Base-by-base conservation (phyloP, 192 early-diverging fungal genomes). In the Coemansia sp. region DNA sequence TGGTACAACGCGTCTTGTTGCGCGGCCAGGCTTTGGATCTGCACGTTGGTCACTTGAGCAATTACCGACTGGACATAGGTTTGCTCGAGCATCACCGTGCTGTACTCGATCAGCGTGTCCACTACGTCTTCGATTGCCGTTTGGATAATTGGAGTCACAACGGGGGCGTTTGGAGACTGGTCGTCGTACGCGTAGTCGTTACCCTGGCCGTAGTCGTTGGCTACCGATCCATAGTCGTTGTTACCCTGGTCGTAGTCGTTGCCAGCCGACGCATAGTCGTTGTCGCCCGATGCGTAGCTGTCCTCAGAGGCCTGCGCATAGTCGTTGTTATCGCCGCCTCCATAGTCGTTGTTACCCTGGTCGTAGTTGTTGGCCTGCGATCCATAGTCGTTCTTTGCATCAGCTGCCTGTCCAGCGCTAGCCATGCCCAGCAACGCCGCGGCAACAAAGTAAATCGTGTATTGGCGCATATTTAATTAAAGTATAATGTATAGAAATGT, bases 1-100 rank as follows among this genome's bases (percentile, higher is more conserved):
- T 80, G 77, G 62, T 74, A 80, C 17, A 80, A 22, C 0, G 65
- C 77, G 6, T 71, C 62, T n/a, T 71, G 47, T 37, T 80, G 56
- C 19, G 68, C 77, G 17, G 77, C 65, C 4, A 80, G 62, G 63
- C 72, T 71, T 23, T 58, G 51, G 21, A 80, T 62, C 62, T 80
- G 77, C 17, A 74, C 51, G 47, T 62, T 71, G n/a, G 77, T 80
- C 25, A 80, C 62, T n/a, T 71, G 68, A 62, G 54, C 65, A 0
- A 50, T 59, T 39, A 80, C 11, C 2, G 62, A 55, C 58, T 74
- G 71, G 12, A 74, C 52, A 11, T 68, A 56, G 3, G 77, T 80
- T 55, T 80, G 43, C 69, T 74, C 53, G 10, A 68, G 72, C 22
- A 71, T 23, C 11, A 80, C 72, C 1, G 77, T 80, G 68, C 62